phyloP scores from a whole-genome alignment of 257 asterid species.

The Rubia yunnanensis region DNA sequence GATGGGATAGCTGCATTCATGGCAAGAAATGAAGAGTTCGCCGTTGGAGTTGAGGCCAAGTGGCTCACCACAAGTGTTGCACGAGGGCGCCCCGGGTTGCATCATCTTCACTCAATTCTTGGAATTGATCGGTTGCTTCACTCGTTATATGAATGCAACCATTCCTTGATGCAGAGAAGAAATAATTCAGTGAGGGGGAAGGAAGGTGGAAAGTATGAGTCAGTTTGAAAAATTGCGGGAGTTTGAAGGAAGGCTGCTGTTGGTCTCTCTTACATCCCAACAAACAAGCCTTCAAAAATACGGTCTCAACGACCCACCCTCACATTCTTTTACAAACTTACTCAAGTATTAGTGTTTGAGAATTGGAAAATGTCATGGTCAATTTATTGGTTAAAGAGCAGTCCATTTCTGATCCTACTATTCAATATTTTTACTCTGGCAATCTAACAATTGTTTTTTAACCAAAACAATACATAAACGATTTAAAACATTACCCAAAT shows the following conservation, averaged over 20 bases:
- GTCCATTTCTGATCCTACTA: no score
- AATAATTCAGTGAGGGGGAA: conserved; percentile 17
- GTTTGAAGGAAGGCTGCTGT: conserved; percentile 65
- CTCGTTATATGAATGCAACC: conserved; percentile 8
- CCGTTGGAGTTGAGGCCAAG: conserved; percentile 48
- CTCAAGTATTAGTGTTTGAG: not conserved
- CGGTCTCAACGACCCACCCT: conserved; percentile 3
- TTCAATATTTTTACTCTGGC: no score
- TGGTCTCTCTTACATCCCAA: conserved; percentile 44
- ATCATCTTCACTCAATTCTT: conserved; percentile 38
- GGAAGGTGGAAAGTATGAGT: conserved; percentile 45
- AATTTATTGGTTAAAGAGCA: no score
- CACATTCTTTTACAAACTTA: not conserved
- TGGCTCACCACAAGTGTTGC: conserved; percentile 73
- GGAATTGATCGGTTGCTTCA: not conserved
- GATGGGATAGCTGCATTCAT: conserved; percentile 60
- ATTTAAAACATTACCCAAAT: no score
- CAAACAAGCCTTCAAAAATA: conserved; percentile 33
- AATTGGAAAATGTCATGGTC: no score
- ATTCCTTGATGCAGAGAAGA: not conserved
- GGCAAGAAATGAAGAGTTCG: conserved; percentile 68
- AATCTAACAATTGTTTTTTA: no score
- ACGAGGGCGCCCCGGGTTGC: conserved; percentile 70
- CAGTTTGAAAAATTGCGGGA: conserved; percentile 59
- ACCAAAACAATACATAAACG: no score